These are phyloP conservation scores for Fraxinus americana DNA, from an alignment of 257 asterid species.

Conservation along the genomic window DNA sequence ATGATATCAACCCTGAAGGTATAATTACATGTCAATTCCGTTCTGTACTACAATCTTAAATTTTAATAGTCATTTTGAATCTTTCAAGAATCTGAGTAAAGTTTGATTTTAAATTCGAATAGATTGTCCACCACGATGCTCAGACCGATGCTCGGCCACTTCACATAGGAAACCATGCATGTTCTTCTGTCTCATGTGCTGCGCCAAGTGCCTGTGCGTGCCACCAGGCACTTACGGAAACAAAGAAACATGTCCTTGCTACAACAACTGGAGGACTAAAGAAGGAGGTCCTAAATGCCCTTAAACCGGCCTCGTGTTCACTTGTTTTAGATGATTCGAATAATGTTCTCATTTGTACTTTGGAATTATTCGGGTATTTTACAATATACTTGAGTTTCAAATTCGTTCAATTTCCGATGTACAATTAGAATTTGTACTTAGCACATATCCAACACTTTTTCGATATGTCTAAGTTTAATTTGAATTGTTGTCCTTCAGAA, in stretches of 20 bases:
- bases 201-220: conserved; percentile 37
- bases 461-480: no score
- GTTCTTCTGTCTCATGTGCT: conserved; percentile 36
- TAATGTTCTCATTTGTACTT: background rate
- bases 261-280: conserved; percentile 37
- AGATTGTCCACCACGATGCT: conserved; percentile 34
- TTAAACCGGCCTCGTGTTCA: background rate
- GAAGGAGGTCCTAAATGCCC: conserved; percentile 47
- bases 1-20: conserved; percentile 33
- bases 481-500: no score
- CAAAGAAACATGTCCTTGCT: conserved; percentile 41
- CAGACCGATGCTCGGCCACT: conserved; percentile 36
- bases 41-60: background rate
- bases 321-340: background rate
- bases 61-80: no score
- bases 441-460: background rate
- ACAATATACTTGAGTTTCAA: no score
- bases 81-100: background rate
- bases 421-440: background rate
- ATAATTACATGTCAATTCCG: background rate
- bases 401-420: no score
- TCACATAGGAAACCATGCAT: conserved; percentile 46
- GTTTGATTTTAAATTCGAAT: background rate
- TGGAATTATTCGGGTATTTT: background rate
- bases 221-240: conserved; percentile 38